Percentiles rank a stretch among this genome's conserved stretches.
phyloP scores from a whole-genome alignment of 1,284 basidiomycete genomes.

The Exobasidium cylindrosporum region DNA sequence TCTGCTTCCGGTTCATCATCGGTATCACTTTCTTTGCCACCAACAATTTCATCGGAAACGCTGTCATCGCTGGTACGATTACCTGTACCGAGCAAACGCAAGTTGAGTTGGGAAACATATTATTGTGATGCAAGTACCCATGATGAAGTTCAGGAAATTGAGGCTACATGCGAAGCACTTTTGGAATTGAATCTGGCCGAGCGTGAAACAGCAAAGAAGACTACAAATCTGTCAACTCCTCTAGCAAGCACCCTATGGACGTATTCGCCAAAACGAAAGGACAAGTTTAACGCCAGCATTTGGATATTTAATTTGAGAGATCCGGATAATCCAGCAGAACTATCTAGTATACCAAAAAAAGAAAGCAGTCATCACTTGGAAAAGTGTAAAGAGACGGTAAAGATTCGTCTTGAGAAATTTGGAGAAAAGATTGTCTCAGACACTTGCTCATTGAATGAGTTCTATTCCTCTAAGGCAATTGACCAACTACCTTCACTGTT shows the following conservation, averaged over 20 bases:
- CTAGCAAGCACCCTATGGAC: no score
- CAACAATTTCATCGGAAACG: background rate
- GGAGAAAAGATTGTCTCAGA: no score
- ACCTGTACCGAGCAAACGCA: background rate
- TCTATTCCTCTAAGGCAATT: no score
- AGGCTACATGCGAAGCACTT: background rate
- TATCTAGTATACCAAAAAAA: background rate
- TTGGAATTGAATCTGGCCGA: background rate
- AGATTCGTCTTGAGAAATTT: no score
- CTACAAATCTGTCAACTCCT: no score
- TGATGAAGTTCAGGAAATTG: background rate
- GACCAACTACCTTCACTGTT: no score
- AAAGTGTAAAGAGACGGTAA: background rate
- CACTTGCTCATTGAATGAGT: no score
- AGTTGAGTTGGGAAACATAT: background rate
- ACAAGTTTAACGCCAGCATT: no score
- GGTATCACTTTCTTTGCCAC: background rate
- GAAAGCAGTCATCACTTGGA: background rate
- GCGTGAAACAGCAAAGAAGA: no score
- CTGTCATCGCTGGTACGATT: background rate
- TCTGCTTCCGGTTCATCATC: no score
- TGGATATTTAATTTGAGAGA: background rate
- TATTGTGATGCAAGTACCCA: background rate
- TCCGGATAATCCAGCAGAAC: background rate
- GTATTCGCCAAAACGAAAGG: no score